Conservation (phyloP, 2,329 filamentous ascomycete species). For the Diaporthe australafricana region DNA sequence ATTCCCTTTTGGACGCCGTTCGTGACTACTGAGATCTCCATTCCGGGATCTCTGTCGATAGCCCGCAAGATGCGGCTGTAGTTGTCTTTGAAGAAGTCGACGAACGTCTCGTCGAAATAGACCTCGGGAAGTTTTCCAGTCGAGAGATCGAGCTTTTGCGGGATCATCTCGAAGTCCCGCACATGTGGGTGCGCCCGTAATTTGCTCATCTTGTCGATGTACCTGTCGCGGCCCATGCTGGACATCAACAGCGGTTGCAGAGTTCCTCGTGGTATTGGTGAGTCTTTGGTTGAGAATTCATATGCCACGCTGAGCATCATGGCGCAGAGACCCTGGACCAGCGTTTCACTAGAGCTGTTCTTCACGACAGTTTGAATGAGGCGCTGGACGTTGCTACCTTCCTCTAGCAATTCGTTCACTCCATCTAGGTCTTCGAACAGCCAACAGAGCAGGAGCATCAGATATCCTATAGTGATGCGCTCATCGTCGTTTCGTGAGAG, state of each 20-base stretch:
- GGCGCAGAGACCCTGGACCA: constrained; percentile 86
- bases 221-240: constrained; percentile 86
- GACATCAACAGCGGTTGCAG: constrained; percentile 83
- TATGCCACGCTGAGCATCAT: constrained; percentile 90
- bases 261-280: constrained; percentile 84
- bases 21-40: constrained; percentile 84
- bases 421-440: constrained; percentile 92
- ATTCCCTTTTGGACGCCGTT: constrained; percentile 89
- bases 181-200: constrained; percentile 83
- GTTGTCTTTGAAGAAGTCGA: constrained; percentile 96
- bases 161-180: constrained; percentile 89
- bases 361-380: constrained; percentile 79
- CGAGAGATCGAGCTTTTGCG: constrained; percentile 71
- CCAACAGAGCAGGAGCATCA: constrained; percentile 91
- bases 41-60: constrained; percentile 89
- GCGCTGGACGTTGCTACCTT: constrained; percentile 92
- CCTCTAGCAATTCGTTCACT: constrained; percentile 91
- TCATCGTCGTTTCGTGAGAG: constrained; percentile 82
- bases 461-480: constrained; percentile 83
- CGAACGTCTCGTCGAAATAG: constrained; percentile 86
- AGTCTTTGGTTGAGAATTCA: constrained; percentile 98
- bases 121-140: constrained; percentile 76
- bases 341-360: constrained; percentile 69
- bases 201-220: constrained; percentile 83
- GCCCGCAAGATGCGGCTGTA: constrained; percentile 86